phyloP scores from a whole-genome alignment of 805 yeast species.

The Lipomyces sp. region DNA sequence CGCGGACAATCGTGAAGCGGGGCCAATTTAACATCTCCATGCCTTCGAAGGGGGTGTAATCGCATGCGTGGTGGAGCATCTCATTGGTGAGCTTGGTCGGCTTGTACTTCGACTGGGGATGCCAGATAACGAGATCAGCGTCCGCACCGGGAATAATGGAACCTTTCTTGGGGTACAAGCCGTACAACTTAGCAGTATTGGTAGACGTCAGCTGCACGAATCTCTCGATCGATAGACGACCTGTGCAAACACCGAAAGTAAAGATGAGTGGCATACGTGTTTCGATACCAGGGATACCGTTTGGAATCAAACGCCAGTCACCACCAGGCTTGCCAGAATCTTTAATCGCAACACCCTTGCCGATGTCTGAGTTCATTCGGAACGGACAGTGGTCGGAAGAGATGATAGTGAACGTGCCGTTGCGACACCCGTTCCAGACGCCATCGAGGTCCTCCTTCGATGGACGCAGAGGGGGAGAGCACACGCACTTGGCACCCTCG shows the following conservation, averaged over 20 bases:
- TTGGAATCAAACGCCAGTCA: constrained; percentile 48
- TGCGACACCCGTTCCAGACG: constrained; percentile 53
- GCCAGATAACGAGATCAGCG: constrained; percentile 57
- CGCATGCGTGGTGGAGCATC: constrained; percentile 40
- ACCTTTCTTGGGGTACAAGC: constrained; percentile 51
- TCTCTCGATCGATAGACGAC: constrained; percentile 50
- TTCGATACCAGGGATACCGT: constrained; percentile 58
- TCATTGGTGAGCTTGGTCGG: constrained; percentile 46
- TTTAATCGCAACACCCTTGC: constrained; percentile 49
- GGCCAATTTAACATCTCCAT: constrained; percentile 55
- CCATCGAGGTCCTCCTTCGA: constrained; percentile 51
- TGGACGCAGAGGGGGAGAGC: constrained; percentile 58
- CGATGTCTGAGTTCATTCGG: constrained; percentile 49
- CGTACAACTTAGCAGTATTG: constrained; percentile 56
- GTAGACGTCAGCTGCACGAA: constrained; percentile 55
- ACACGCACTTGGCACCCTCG: constrained; percentile 56
- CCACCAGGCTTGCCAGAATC: constrained; percentile 38
- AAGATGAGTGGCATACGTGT: constrained; percentile 54
- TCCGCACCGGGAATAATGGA: constrained; percentile 54
- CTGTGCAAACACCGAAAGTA: constrained; percentile 52
- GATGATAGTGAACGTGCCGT: constrained; percentile 56
- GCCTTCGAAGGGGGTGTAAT: constrained; percentile 46
- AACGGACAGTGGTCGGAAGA: constrained; percentile 57
- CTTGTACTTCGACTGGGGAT: constrained; percentile 48
- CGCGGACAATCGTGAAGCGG: constrained; percentile 50